Evolutionary conservation across 768 basidiomycete species (phyloP), one percentile per base, ranked within the genome.

Genomic region (Krasilnikovozyma curviuscula): DNA sequence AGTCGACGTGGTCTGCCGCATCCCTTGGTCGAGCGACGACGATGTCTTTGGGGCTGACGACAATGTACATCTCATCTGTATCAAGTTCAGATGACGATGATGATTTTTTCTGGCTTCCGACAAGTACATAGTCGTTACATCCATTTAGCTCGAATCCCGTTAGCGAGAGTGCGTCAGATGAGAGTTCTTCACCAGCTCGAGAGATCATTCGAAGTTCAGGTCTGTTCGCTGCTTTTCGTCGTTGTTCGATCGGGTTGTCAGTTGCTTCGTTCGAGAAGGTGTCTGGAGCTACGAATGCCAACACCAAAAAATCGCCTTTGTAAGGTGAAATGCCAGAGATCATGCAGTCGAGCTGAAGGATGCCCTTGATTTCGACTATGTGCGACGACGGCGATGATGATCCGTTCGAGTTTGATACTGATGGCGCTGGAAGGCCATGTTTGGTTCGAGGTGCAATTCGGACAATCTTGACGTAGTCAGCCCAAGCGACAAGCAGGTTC

Each of bases 281-380:
- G 56, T 89, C 83, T 4, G 86, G 77, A 0, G 83, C 74, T 19
- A 75, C 75, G 61, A 88, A 95, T 0, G 85, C 82, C 47, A 97
- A 67, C n/a, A 93, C 68, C 46, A 98, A 73, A 63, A 85, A 84
- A 25, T 61, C 39, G 21, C 46, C 52, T 57, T 61, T 52, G 63
- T 86, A 83, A 5, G 83, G 81, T 3, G 79, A 74, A 48, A 98
- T 77, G 19, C 89, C 89, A 1, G 88, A 75, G 33, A 97, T 75
- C 84, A 93, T 89, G 61, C 83, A 86, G 62, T 97, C 93, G 39
- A 97, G 69, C 59, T 86, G 79, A 65, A 95, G 85, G 33, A 83
- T 78, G 2, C 82, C 82, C 0, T 83, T 85, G 55, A 95, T 81
- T 58, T 95, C 91, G 44, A 84, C 83, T 32, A 76, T 63, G 48